Evolutionary conservation across 306 rosid species (phyloP).

Genomic region (Prunus davidiana): DNA sequence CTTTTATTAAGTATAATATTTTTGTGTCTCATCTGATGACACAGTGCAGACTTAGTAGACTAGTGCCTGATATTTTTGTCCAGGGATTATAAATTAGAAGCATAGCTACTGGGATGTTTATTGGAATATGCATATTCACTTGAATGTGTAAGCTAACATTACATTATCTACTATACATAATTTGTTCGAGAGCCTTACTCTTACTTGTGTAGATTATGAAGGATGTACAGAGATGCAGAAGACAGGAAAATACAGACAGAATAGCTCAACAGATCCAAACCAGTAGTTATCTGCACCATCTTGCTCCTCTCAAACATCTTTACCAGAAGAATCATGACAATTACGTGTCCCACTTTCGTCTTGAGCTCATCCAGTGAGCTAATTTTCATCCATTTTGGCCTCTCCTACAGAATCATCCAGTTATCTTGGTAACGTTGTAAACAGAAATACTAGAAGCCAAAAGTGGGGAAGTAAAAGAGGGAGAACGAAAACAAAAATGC

Average conservation of each 20-base stretch:
- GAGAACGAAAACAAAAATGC: not conserved
- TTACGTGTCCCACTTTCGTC: constrained; percentile 94
- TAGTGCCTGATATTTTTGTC: not conserved
- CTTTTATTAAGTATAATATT: not conserved
- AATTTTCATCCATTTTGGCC: constrained; percentile 92
- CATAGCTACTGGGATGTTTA: no score
- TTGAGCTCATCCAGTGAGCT: constrained; percentile 91
- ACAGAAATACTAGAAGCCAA: not conserved
- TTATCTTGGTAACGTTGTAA: not conserved
- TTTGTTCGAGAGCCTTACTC: constrained; percentile 26
- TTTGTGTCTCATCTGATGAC: not conserved
- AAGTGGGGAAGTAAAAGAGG: not conserved
- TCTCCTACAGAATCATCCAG: constrained; percentile 52
- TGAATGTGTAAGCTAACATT: not conserved
- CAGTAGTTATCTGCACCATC: constrained; percentile 84
- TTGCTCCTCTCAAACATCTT: constrained; percentile 99
- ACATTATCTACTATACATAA: not conserved
- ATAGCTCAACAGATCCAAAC: constrained; percentile 76
- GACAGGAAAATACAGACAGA: constrained; percentile 88
- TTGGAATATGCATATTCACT: no score
- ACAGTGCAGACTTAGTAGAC: not conserved
- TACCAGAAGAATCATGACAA: constrained; percentile 94
- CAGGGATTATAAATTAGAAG: not conserved
- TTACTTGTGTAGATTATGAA: constrained; percentile 75
- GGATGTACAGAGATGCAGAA: constrained; percentile 94